Percentiles rank a stretch among this genome's conserved stretches.
These are phyloP conservation scores for Fomitopsis serialis DNA, from an alignment of 768 basidiomycete species.

Conservation along the genomic window DNA sequence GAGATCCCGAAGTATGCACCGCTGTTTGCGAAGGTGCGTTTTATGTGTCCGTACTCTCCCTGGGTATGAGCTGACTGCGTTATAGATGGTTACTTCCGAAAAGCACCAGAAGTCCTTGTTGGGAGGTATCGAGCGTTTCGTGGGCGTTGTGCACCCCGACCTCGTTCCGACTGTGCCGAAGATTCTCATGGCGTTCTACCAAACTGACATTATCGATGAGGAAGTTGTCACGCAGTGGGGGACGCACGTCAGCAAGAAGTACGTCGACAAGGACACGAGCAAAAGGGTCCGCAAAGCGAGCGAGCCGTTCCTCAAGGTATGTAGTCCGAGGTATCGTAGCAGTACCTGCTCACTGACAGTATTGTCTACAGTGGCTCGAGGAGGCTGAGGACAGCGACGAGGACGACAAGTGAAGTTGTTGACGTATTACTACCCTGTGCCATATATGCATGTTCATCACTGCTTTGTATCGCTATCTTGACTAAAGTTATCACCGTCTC, in stretches of 20 bases:
- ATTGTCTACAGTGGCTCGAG: constrained; percentile 63
- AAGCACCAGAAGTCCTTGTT: constrained; percentile 94
- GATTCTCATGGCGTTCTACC: constrained; percentile 91
- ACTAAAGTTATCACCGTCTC: too few species aligned
- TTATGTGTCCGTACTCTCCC: background rate
- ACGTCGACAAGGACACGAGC: constrained; percentile 88
- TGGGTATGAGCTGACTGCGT: constrained; percentile 1
- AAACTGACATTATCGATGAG: constrained; percentile 89
- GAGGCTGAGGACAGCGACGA: constrained; percentile 83
- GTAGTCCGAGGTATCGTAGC: constrained; percentile 9
- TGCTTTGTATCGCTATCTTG: background rate
- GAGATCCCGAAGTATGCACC: constrained; percentile 64
- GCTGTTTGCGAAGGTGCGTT: constrained; percentile 70
- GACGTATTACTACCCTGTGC: background rate
- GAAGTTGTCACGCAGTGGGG: constrained; percentile 90
- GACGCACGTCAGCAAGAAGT: constrained; percentile 94
- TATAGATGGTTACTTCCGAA: constrained; percentile 82
- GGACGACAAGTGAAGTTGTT: constrained; percentile 3
- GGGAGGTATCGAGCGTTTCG: constrained; percentile 86
- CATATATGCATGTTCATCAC: too few species aligned
- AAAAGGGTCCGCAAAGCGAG: constrained; percentile 96
- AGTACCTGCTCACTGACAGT: constrained; percentile 4
- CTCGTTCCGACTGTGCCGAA: constrained; percentile 75
- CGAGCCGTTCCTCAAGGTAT: constrained; percentile 89
- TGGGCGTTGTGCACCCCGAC: constrained; percentile 71